These are phyloP conservation scores for Calonectria pauciramosa DNA, from an alignment of 2,329 filamentous ascomycete genomes.

Conservation along the genomic window DNA sequence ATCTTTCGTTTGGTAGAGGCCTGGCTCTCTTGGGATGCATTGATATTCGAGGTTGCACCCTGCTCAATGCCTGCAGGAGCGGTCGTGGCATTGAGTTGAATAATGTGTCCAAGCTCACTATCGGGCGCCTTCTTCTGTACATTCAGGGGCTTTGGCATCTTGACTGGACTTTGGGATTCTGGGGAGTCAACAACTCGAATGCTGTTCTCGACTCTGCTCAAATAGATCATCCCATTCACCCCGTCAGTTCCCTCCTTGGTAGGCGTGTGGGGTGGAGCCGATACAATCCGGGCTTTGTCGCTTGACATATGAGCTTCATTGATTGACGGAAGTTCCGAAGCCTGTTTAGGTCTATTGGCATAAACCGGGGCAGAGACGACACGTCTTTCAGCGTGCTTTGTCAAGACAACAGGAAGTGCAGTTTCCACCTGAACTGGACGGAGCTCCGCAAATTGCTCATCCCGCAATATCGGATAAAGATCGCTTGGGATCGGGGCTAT, in stretches of 20 bases:
- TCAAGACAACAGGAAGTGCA: slow-evolving; percentile 49
- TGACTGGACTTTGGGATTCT: slow-evolving; percentile 50
- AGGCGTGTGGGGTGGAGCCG: slow-evolving; percentile 58
- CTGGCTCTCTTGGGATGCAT: slow-evolving; percentile 33
- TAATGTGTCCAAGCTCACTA: slow-evolving; percentile 36
- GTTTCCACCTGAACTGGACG: slow-evolving; percentile 45
- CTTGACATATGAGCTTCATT: slow-evolving; percentile 54
- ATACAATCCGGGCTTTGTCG: slow-evolving; percentile 61
- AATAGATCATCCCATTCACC: slow-evolving; percentile 57
- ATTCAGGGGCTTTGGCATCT: slow-evolving; percentile 56
- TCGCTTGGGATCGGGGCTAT: slow-evolving; percentile 34
- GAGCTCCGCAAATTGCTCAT: slow-evolving; percentile 42
- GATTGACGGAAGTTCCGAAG: slow-evolving; percentile 63
- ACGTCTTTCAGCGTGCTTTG: slow-evolving; percentile 58
- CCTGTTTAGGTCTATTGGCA: slow-evolving; percentile 54
- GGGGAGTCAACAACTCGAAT: slow-evolving; percentile 70
- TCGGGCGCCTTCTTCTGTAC: slow-evolving; percentile 58
- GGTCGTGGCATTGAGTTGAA: slow-evolving; percentile 35
- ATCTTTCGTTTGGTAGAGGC: slow-evolving; percentile 58
- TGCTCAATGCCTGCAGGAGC: slow-evolving; percentile 30
- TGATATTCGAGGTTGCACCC: neutral
- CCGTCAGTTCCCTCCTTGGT: slow-evolving; percentile 49
- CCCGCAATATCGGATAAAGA: slow-evolving; percentile 43
- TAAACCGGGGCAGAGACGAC: slow-evolving; percentile 66
- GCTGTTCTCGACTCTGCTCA: slow-evolving; percentile 63